Evolutionary conservation across 2,329 filamentous ascomycete species (phyloP).

Genomic region (Cyanodermella asteris): DNA sequence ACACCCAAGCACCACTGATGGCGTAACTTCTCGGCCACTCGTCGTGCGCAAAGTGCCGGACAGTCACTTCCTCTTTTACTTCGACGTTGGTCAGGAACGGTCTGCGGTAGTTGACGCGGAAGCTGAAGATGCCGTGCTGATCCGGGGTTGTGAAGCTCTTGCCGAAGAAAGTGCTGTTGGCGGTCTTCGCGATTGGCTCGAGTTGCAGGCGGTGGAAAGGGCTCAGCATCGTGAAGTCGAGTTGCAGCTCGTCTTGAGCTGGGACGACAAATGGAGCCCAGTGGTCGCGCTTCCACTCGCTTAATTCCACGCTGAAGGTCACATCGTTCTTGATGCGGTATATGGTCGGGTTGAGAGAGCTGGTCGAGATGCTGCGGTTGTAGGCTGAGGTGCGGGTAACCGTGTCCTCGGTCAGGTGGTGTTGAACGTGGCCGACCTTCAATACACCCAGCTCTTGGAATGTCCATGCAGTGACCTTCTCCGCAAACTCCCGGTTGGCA

Average conservation of each 20-base stretch:
- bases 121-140: constrained; percentile 98
- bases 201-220: constrained; percentile 83
- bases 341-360: constrained; percentile 50
- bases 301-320: constrained; percentile 74
- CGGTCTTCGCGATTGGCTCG: constrained; percentile 30
- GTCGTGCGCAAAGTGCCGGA: constrained; percentile 90
- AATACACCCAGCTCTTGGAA: constrained; percentile 88
- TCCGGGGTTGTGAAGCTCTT: constrained; percentile 67
- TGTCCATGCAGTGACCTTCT: constrained; percentile 74
- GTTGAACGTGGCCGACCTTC: constrained; percentile 62
- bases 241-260: constrained; percentile 53
- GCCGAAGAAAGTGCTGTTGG: constrained; percentile 51
- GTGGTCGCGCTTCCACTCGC: constrained; percentile 57
- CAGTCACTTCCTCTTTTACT: constrained; percentile 85
- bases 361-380: constrained; percentile 27
- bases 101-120: constrained; percentile 90
- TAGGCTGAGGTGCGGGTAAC: constrained; percentile 27
- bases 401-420: constrained; percentile 38
- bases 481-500: constrained; percentile 66
- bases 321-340: constrained; percentile 96
- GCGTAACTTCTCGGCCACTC: constrained; percentile 82
- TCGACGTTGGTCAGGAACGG: constrained; percentile 77
- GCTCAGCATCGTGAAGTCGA: constrained; percentile 97
- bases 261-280: constrained; percentile 55
- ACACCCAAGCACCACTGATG: constrained; percentile 84